phyloP scores from a whole-genome alignment of 352 stramenopile species.

The Thraustochytrium striatum region DNA sequence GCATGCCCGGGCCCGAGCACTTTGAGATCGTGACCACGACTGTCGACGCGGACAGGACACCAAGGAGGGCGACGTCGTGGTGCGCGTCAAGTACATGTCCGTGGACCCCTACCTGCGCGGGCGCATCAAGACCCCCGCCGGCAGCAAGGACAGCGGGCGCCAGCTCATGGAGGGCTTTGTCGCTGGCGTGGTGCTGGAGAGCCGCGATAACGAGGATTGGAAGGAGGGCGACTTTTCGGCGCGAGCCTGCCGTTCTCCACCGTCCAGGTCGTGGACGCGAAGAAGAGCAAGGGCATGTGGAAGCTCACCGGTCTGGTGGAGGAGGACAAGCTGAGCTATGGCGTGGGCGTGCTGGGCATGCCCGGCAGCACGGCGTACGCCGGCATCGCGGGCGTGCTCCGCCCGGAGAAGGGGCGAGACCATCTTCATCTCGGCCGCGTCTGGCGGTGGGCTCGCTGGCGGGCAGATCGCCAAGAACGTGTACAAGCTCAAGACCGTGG shows the following conservation, averaged over 20 bases:
- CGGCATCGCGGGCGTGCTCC: conserved; percentile 47
- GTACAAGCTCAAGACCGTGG: conserved; percentile 54
- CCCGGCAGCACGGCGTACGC: too few relatives aligned
- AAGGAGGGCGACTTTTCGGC: conserved; percentile 46
- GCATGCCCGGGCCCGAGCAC: background rate
- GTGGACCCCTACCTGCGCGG: conserved; percentile 43
- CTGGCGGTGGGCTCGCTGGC: conserved; percentile 50
- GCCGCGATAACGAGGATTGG: conserved; percentile 25
- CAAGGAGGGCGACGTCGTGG: too few relatives aligned
- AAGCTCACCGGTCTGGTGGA: conserved; percentile 30
- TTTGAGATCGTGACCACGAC: too few relatives aligned
- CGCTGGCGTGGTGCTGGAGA: conserved; percentile 34
- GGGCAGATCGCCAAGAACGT: conserved; percentile 57
- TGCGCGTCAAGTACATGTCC: too few relatives aligned
- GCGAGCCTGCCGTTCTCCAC: conserved; percentile 43
- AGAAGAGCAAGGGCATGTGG: background rate
- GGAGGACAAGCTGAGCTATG: conserved; percentile 29
- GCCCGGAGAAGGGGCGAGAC: conserved; percentile 52
- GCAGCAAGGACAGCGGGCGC: too few relatives aligned
- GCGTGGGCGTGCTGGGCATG: conserved; percentile 53
- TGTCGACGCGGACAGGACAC: background rate
- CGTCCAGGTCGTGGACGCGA: conserved; percentile 26
- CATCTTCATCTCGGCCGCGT: conserved; percentile 54
- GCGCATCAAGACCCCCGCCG: conserved; percentile 34
- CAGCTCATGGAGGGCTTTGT: conserved; percentile 46